Evolutionary conservation across 176 grass and related monocot genomes (phyloP).

Genomic region (Musa acuminata): DNA sequence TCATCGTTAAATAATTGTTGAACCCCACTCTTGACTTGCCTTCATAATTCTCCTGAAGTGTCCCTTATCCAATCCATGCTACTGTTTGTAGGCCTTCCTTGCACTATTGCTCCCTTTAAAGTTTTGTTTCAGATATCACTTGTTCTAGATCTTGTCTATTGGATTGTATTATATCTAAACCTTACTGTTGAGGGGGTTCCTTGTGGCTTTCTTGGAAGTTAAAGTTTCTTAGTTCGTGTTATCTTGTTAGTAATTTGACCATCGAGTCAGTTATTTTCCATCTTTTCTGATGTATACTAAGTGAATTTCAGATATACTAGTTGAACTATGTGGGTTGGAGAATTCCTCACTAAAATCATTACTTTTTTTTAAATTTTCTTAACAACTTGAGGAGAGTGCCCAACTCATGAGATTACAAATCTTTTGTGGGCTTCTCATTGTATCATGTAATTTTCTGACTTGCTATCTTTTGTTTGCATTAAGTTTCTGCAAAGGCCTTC

Average conservation of each 20-base stretch:
- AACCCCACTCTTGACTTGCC: not conserved
- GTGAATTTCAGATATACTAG: too few species aligned
- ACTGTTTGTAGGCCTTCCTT: not conserved
- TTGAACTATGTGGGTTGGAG: too few species aligned
- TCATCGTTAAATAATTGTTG: not conserved
- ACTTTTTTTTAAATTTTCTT: not conserved
- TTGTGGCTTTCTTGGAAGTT: too few species aligned
- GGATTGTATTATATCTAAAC: not conserved
- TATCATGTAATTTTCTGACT: not conserved
- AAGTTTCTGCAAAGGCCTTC: conserved; percentile 62
- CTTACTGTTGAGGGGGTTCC: not conserved
- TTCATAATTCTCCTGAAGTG: not conserved
- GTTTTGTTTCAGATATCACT: not conserved
- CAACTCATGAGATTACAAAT: not conserved
- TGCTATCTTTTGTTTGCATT: conserved; percentile 17
- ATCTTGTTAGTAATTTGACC: too few species aligned
- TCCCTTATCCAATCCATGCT: not conserved
- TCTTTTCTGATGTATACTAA: too few species aligned
- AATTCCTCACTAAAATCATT: too few species aligned
- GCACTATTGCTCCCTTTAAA: not conserved
- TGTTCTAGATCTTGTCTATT: not conserved
- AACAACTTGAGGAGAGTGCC: not conserved
- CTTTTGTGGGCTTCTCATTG: not conserved
- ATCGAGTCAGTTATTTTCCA: too few species aligned
- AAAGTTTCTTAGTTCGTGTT: too few species aligned